These are phyloP conservation scores for Chernovozyma aurita DNA, from an alignment of 1,139 yeast species.

Conservation along the genomic window DNA sequence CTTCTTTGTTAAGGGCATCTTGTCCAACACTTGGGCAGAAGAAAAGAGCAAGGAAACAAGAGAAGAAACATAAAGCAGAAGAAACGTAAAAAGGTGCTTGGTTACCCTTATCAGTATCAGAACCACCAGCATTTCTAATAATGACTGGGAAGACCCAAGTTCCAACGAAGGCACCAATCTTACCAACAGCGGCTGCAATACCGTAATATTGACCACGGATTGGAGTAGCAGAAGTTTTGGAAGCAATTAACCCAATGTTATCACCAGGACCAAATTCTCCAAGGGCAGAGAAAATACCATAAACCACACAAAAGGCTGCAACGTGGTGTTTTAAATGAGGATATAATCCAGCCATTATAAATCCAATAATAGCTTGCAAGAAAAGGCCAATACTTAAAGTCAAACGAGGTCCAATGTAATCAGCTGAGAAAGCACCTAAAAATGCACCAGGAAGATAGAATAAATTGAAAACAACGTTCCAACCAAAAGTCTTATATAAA, in stretches of 20 bases:
- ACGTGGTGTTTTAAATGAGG: constrained; percentile 47
- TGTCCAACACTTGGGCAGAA: constrained; percentile 80
- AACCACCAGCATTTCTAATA: constrained; percentile 36
- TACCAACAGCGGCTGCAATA: constrained; percentile 48
- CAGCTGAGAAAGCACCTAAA: constrained; percentile 67
- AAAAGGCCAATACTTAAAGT: constrained; percentile 59
- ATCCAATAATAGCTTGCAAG: constrained; percentile 67
- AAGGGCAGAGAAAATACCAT: constrained; percentile 69
- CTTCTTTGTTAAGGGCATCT: constrained; percentile 77
- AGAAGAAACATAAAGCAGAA: constrained; percentile 67
- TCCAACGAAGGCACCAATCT: constrained; percentile 53
- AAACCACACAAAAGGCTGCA: constrained; percentile 69
- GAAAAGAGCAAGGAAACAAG: constrained; percentile 66
- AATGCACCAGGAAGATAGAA: constrained; percentile 81
- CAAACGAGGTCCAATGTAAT: constrained; percentile 72
- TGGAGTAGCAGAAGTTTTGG: constrained; percentile 17
- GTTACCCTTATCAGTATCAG: constrained; percentile 45
- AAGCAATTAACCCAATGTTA: constrained; percentile 14
- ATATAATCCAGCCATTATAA: constrained; percentile 66
- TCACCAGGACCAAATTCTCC: constrained; percentile 18
- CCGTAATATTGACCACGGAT: constrained; percentile 31
- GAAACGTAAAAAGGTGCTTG: constrained; percentile 83
- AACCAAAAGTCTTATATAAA: constrained; percentile 67
- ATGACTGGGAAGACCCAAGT: constrained; percentile 32
- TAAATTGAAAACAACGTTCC: constrained; percentile 75